Base-by-base conservation (phyloP, 495 filamentous ascomycete species). In the Annulohypoxylon maeteangense region DNA sequence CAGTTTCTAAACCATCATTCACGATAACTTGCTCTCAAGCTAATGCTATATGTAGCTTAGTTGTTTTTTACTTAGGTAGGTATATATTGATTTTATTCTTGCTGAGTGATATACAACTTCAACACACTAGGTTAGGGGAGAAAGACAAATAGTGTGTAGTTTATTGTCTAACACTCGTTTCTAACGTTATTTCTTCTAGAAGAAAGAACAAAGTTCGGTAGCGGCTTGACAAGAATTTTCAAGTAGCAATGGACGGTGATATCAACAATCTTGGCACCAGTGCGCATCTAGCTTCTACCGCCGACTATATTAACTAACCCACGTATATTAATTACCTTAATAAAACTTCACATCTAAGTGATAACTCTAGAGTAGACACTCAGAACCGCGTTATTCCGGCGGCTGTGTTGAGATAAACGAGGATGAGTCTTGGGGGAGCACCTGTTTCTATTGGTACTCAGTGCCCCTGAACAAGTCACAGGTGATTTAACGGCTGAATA, bases 251-350 rank as follows among this genome's bases (percentile, higher is more conserved):
- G 45, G 36, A 65, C 22, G 45, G 61, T 65, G 61, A 60, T 70
- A 54, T 38, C 18, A 55, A 55, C n/a, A 54, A 54, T 70, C 67
- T 70, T 70, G 67, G 67, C 61, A 25, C 44, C 61, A 53, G 31
- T 65, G 31, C 61, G 59, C 38, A 18, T 32, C 53, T 60, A 45
- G 45, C 32, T 31, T 32, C 25, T 59, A 36, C 54, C 22, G 53
- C 64, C 36, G 31, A 23, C 16, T 10, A 40, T 29, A 27, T 42
- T 18, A 59, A 10, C 54, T 18, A 59, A 10, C 54, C 55, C 45
- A 65, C n/a, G 47, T 50, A 56, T 55, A 38, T 56, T 11, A 38
- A 56, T 22, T 65, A 59, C 20, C 59, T 51, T 23, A 42, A 42
- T 16, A 18, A 62, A 50, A 11, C 45, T 16, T 29, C n/a, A 23